Base-by-base conservation (phyloP, 2,329 filamentous ascomycete species). In the Sporothrix mexicana region DNA sequence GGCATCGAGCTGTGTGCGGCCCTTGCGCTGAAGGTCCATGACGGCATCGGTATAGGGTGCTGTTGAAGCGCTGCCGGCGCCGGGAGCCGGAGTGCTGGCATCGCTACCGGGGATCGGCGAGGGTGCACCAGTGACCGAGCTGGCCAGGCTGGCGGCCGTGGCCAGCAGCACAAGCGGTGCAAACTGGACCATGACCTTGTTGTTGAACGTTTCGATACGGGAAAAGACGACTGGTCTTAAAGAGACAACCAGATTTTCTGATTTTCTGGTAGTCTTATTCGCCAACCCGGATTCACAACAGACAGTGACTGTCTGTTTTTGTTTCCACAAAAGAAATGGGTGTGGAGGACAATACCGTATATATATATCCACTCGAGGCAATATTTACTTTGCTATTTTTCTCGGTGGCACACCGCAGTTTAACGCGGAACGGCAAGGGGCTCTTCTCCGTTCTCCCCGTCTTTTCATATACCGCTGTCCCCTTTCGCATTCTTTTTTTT, bases 1-100 rank as follows among this genome's bases (percentile, higher is more conserved):
- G 23, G 76, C 77, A 49, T 80, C 76, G n/a, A 80, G 70, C 67
- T 73, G 73, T 5, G 76, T 73, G 15, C 77, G 73, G 10, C 78
- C 78, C 69, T 78, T 77, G 59, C 76, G 77, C 73, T 79, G 77
- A 9, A 80, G 77, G 62, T 80, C 77, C 20, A 75, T 61, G 12
- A 80, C 77, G 1, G 76, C 78, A 53, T 80, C 79, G 36, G 47
- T 69, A 10, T 69, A 69, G 9, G 72, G n/a, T 1, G 36, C 49
- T 30, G 64, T 12, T 1, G 55, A 10, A n/a, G 43, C 45, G 13
- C 20, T 47, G 7, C 62, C 62, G 2, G 10, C 23, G 2, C 20
- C 43, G 20, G 20, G 62, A 13, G n/a, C 9, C 3, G 20, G 51
- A 10, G 51, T 13, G 10, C 1, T 30, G 20, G 20, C 62, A 15